Evolutionary conservation across 805 yeast genomes (phyloP).

Genomic region (Zygotorulaspora sp.): DNA sequence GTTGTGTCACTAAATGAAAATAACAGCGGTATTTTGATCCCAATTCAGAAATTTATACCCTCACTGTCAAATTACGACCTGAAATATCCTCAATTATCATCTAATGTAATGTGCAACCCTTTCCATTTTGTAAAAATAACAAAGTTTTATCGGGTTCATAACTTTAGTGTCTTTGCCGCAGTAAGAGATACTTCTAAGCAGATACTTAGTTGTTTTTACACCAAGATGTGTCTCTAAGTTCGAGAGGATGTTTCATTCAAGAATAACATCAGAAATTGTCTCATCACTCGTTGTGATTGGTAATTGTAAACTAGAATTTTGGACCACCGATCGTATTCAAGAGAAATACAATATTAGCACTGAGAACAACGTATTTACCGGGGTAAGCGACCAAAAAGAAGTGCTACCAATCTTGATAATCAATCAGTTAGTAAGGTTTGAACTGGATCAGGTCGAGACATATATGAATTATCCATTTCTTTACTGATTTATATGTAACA

Average conservation of each 20-base stretch:
- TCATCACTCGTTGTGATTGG: conserved; percentile 29
- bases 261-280: conserved; percentile 28
- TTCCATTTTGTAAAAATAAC: conserved; percentile 25
- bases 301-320: conserved; percentile 12
- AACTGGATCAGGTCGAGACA: conserved; percentile 26
- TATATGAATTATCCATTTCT: conserved; percentile 15
- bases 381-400: not conserved
- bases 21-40: conserved; percentile 3
- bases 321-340: conserved; percentile 1
- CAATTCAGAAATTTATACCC: conserved; percentile 14
- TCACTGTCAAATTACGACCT: conserved; percentile 12
- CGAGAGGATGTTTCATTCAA: conserved; percentile 22
- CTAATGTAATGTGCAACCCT: conserved; percentile 10
- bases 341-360: not conserved
- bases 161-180: conserved; percentile 26
- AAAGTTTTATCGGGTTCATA: conserved; percentile 22
- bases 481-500: too few relatives aligned
- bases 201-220: conserved; percentile 34
- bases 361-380: not conserved
- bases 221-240: conserved; percentile 28
- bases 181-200: conserved; percentile 24
- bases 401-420: conserved; percentile 19
- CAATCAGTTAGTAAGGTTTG: conserved; percentile 25
- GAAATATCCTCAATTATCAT: conserved; percentile 10
- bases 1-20: conserved; percentile 2